Percentiles rank a stretch among this genome's conserved stretches.
These are phyloP conservation scores for Acanthamoeba sp. DNA, from an alignment of 208 protist genomes.

Conservation along the genomic window DNA sequence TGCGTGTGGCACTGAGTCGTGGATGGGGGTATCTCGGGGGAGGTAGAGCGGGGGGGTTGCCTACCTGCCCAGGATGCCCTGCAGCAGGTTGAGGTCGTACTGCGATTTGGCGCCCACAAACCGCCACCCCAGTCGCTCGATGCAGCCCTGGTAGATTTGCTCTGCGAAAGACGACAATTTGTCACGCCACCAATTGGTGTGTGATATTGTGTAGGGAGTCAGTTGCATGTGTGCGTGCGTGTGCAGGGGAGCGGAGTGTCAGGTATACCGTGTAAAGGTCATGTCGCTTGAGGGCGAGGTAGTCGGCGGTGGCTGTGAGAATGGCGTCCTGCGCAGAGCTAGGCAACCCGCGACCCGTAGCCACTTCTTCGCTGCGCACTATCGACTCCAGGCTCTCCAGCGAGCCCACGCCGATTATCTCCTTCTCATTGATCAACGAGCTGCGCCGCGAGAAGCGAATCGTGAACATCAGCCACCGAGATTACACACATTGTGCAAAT, in stretches of 20 bases:
- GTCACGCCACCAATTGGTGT: background rate
- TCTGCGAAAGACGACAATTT: background rate
- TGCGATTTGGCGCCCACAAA: constrained; percentile 53
- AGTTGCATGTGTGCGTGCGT: too few species aligned
- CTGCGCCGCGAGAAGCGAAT: background rate
- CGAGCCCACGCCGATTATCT: constrained; percentile 32
- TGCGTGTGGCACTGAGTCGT: background rate
- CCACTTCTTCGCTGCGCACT: constrained; percentile 25
- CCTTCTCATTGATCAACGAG: constrained; percentile 50
- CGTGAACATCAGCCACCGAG: background rate
- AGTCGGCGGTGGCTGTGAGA: constrained; percentile 57
- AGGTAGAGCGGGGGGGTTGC: background rate
- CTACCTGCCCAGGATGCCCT: constrained; percentile 48
- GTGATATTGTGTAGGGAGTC: background rate
- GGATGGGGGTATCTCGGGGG: background rate
- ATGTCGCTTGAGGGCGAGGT: constrained; percentile 42
- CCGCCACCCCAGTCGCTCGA: constrained; percentile 63
- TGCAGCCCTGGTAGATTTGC: constrained; percentile 68
- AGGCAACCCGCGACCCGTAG: background rate
- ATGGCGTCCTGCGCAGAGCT: constrained; percentile 27
- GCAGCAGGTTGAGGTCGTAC: constrained; percentile 60
- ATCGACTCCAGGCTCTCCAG: constrained; percentile 32
- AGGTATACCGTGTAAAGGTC: constrained; percentile 32
- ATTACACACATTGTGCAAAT: background rate
- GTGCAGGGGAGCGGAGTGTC: background rate